Conservation (phyloP, 2,329 filamentous ascomycete species). For the Aspergillus terreus region DNA sequence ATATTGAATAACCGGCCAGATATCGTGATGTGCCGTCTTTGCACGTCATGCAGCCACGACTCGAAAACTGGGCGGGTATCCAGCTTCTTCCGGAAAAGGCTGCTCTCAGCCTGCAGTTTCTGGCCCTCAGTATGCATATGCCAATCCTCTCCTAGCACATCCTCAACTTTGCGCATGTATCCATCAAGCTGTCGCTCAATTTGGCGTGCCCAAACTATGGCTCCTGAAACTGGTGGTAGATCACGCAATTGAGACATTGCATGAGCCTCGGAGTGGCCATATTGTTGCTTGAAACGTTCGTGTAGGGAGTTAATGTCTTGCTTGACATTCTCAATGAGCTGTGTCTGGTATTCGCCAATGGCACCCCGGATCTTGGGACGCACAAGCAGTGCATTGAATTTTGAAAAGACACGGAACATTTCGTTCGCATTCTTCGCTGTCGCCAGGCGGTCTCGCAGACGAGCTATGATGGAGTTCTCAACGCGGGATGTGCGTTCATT, state of each 20-base stretch:
- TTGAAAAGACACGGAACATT: constrained; percentile 99
- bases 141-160: constrained; percentile 94
- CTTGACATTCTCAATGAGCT: constrained; percentile 97
- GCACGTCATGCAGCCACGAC: constrained; percentile 89
- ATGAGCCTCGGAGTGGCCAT: constrained; percentile 95
- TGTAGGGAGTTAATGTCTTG: constrained; percentile 90
- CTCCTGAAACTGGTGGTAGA: constrained; percentile 89
- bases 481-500: constrained; percentile 96
- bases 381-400: constrained; percentile 98
- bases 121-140: constrained; percentile 90
- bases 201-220: constrained; percentile 95
- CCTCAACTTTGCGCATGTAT: constrained; percentile 99
- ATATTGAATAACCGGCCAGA: constrained; percentile 90
- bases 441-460: constrained; percentile 84
- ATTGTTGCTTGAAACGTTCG: constrained; percentile 97
- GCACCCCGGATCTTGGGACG: constrained; percentile 98
- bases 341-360: constrained; percentile 96
- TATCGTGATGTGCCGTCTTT: constrained; percentile 83
- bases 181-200: constrained; percentile 93
- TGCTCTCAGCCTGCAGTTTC: constrained; percentile 86
- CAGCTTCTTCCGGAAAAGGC: constrained; percentile 92
- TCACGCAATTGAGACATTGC: constrained; percentile 97
- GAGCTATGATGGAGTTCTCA: constrained; percentile 97
- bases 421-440: constrained; percentile 97
- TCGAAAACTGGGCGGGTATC: constrained; percentile 93